Base-by-base conservation (phyloP, 495 filamentous ascomycete genomes). In the Hypoxylon intermedium region DNA sequence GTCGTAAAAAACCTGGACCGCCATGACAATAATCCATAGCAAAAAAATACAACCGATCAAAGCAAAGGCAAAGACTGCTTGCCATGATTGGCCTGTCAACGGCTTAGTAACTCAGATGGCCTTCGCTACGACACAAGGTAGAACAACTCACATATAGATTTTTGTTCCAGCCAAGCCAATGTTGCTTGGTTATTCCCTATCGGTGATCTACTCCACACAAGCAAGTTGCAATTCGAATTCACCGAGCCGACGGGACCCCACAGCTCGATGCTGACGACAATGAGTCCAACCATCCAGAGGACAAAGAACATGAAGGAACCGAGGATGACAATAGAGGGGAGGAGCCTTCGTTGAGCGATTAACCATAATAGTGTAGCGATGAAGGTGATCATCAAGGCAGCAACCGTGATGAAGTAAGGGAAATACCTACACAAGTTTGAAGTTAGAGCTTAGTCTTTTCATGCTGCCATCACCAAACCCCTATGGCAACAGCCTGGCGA, bases 1-100 rank as follows among this genome's bases (percentile, higher is more conserved):
- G 23, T 89, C 84, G 42, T 82, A 80, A 76, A 90, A 88, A 11
- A 98, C 94, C 73, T 96, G 90, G 75, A 86, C 89, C 13, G 88
- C 87, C 87, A 98, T 91, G 41, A 98, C 77, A 71, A 97, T 92
- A 79, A 98, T 93, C 93, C 92, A 98, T 5, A 97, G 64, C 67
- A 96, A 83, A 69, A 97, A 95, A 20, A 98, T 83, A 7, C 79
- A 84, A 42, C 90, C 93, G 4, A 96, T 82, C 44, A 96, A 72
- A 62, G 86, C 89, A 66, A 88, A 88, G 18, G 84, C 84, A 70
- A 86, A 87, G 6, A 77, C 82, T 0, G 86, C 83, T 54, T 82
- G 73, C 87, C 85, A 89, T 58, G 74, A 77, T 64, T 80, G 74
- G 63, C 78, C 79, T 79, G 47, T 20, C 16, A 12, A 18, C 2